Evolutionary conservation across 1,139 yeast genomes (phyloP), one percentile per base, ranked within the genome.

Genomic region (Pneumocystis oryctolagi): DNA sequence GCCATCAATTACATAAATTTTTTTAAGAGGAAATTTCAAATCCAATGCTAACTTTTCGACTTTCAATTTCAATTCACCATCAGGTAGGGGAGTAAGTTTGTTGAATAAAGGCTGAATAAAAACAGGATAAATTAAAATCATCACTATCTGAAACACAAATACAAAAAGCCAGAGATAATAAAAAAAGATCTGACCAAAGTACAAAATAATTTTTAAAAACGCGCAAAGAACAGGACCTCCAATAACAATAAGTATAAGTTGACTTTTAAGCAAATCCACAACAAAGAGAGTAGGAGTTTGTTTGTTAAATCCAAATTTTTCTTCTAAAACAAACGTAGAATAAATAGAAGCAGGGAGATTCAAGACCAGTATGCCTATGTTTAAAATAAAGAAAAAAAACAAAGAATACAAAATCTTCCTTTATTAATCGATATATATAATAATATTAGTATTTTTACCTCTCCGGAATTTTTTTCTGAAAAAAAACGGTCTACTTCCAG

Each of bases 41-140:
- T 80, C 75, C 16, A 77, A 72, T 35, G 98, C 97, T 67, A 92
- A 80, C 32, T 80, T 77, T 74, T 89, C 95, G 73, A 92, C 89
- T 9, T 87, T 84, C 14, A 80, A 76, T 73, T 88, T 87, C 76
- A 92, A 81, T 72, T 89, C 89, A 40, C 97, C 97, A 59, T 88
- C 92, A 70, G 87, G 89, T 69, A 92, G 80, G 32, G 97, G 96
- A 58, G 89, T 84, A 68, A 89, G 83, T 71, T 87, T 89, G 79
- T 92, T 89, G 78, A 92, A 92, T 68, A 89, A 76, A 5, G 98
- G 98, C 78, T 87, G 89, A 69, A 92, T 89, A 69, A 88, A 79
- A 35, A 87, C 83, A 31, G 97, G 98, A 70, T 76, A 80, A 63
- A 88, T 79, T 25, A 87, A 83, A 79, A 87, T 84, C 64, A 85